Evolutionary conservation across 169 alveolate genomes (phyloP), one percentile per base, ranked within the genome.

Genomic region (Perkinsus olseni): DNA sequence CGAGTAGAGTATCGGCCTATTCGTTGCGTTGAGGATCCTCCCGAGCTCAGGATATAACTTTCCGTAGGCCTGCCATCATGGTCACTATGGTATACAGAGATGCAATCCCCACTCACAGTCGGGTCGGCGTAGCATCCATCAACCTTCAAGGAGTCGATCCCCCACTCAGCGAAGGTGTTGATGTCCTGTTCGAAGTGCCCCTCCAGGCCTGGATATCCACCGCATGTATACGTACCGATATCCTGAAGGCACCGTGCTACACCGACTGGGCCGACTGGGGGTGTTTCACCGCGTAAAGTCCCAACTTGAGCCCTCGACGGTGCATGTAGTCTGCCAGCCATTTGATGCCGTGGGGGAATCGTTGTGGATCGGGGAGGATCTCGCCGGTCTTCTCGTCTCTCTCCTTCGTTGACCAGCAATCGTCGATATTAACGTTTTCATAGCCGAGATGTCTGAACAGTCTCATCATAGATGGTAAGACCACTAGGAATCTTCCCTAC

Each of bases 341-440:
- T 51, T 94, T 94, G 36, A 96, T 96, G 21, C 98, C 98, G 74
- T 93, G 51, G 74, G 97, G 97, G 94, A 97, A 97, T 82, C 94
- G 92, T n/a, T 74, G 74, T 20, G 95, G 95, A 93, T 96, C 96
- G 1, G 95, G 95, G 0, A 93, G 92, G 20, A 97, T 91, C 51
- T 92, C 74, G 3, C 96, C 96, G 45, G 95, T 93, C 38, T 92
- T 94, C 91, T 93, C 95, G 96, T 97, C 96, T 91, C 92, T 90
- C n/a, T 93, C 91, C 45, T 51, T 50, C 38, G 93, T 92, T 3
- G 82, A 62, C 97, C 98, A 97, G 92, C 98, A 97, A 92, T 96
- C 98, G 94, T 97, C 98, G 45, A 97, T 94, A 93, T 96, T 96
- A 21, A 97, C 95, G 91, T 97, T 96, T n/a, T 92, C 91, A 93